phyloP scores from a whole-genome alignment of 176 grass and related monocot genomes.

The Carex cristatella region DNA sequence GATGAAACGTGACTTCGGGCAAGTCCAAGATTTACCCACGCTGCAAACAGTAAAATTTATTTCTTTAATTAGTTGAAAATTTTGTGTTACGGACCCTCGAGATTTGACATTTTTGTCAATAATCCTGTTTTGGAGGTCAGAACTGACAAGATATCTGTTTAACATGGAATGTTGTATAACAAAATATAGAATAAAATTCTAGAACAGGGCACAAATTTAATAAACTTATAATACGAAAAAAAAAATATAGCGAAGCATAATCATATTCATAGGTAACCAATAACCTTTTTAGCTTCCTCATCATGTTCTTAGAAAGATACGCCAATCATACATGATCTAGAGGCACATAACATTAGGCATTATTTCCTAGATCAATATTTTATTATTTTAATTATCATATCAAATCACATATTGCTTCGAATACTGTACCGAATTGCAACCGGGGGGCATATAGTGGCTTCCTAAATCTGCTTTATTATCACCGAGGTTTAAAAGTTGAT shows the following conservation, averaged over 20 bases:
- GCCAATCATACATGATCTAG: background rate
- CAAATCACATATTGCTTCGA: background rate
- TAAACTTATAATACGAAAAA: background rate
- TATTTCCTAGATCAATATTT: background rate
- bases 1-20: conserved; percentile 1
- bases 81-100: background rate
- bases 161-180: conserved; percentile 1
- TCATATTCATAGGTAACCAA: background rate
- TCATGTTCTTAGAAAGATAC: background rate
- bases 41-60: background rate
- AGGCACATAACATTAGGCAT: background rate
- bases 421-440: too few species aligned
- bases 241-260: background rate
- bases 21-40: background rate
- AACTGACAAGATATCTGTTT: background rate
- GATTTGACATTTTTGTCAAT: background rate
- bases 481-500: background rate
- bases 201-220: background rate
- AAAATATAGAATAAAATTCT: background rate
- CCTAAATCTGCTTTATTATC: background rate
- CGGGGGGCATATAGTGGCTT: background rate
- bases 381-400: background rate
- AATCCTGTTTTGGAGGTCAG: background rate
- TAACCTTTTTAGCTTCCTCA: background rate
- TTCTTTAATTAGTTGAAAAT: background rate